Evolutionary conservation across 441 rosid genomes (phyloP).

Genomic region (Populus trichocarpa): DNA sequence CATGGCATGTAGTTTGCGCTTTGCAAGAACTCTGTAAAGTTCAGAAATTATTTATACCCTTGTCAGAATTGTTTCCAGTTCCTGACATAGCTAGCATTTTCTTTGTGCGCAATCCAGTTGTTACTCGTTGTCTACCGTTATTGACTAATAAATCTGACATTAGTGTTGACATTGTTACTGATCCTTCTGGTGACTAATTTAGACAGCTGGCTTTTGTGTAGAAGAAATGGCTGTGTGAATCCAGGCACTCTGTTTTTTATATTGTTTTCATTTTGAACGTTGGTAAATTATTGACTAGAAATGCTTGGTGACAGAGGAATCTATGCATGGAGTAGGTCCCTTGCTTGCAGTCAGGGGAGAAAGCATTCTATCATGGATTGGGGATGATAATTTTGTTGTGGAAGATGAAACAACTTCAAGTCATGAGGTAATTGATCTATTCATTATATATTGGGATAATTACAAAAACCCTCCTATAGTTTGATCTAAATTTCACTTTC

Average conservation of each 20-base stretch:
- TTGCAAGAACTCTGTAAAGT: not conserved
- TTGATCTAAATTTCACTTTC: not conserved
- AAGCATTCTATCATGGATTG: slow-evolving; percentile 62
- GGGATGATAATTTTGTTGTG: slow-evolving; percentile 63
- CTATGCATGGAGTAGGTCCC: slow-evolving; percentile 39
- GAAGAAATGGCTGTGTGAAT: not conserved
- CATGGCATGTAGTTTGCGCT: not conserved
- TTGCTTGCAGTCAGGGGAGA: slow-evolving; percentile 77
- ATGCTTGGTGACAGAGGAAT: slow-evolving; percentile 42
- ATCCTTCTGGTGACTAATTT: not conserved
- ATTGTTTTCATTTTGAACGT: slow-evolving; percentile 2
- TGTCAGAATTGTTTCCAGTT: not conserved
- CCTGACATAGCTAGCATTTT: not conserved
- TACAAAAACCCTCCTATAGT: no score
- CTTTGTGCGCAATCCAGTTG: not conserved
- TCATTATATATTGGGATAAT: no score
- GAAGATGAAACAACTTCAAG: slow-evolving; percentile 45
- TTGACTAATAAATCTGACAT: not conserved
- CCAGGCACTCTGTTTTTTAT: not conserved
- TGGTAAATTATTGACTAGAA: not conserved
- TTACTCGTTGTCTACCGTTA: not conserved
- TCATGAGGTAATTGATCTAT: slow-evolving; percentile 48
- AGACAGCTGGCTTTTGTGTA: not conserved
- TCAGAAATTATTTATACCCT: not conserved
- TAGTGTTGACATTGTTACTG: not conserved